These are phyloP conservation scores for Lolium multiflorum DNA, from an alignment of 176 grass and related monocot genomes.

Conservation along the genomic window DNA sequence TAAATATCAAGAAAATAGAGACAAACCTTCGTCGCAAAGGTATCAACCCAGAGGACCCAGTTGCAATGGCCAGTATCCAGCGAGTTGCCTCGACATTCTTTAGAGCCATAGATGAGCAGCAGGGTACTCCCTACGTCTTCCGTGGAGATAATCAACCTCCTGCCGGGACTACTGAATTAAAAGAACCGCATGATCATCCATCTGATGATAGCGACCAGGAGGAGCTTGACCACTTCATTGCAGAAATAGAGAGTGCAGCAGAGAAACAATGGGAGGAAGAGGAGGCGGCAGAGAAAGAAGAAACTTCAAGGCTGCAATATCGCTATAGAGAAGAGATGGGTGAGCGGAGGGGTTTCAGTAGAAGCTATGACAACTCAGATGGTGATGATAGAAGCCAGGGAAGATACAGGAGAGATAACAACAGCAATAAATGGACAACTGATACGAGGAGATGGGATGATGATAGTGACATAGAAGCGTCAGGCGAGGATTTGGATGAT, in stretches of 20 bases:
- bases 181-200: slow-evolving; percentile 51
- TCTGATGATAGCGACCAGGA: slow-evolving; percentile 96
- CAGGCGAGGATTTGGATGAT: slow-evolving; percentile 51
- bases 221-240: slow-evolving; percentile 91
- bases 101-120: slow-evolving; percentile 92
- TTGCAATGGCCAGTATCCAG: slow-evolving; percentile 98
- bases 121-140: slow-evolving; percentile 96
- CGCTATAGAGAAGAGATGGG: slow-evolving; percentile 68
- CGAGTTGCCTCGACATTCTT: slow-evolving; percentile 92
- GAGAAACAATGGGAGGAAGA: slow-evolving; percentile 95
- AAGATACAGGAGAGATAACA: slow-evolving; percentile 47
- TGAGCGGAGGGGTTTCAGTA: slow-evolving; percentile 55
- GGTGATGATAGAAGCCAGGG: slow-evolving; percentile 46
- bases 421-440: slow-evolving; percentile 35
- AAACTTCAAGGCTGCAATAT: slow-evolving; percentile 69
- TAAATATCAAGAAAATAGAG: slow-evolving; percentile 98
- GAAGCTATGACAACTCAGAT: slow-evolving; percentile 51
- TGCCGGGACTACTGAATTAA: slow-evolving; percentile 39
- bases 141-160: slow-evolving; percentile 48
- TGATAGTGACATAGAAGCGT: slow-evolving; percentile 50
- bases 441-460: slow-evolving; percentile 58
- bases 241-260: slow-evolving; percentile 89
- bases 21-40: slow-evolving; percentile 88
- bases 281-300: slow-evolving; percentile 81
- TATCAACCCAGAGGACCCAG: slow-evolving; percentile 95